Percentiles rank a stretch among this genome's conserved stretches.
Conservation (phyloP, 2,329 filamentous ascomycete genomes). For the Pseudocercospora fuligena region DNA sequence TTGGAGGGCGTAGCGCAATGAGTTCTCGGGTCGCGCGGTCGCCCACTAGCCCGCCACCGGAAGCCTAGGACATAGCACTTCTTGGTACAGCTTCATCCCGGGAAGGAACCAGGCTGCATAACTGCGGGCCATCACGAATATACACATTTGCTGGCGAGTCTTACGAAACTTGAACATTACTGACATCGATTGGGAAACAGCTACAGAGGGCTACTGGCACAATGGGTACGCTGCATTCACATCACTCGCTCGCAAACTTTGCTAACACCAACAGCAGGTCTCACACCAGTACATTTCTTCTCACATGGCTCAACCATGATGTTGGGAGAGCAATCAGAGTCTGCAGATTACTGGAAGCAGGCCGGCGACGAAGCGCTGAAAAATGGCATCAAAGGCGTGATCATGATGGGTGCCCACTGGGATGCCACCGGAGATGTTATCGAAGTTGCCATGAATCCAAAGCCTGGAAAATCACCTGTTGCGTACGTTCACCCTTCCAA, state of each 20-base stretch:
- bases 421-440: conserved; percentile 61
- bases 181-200: neutral
- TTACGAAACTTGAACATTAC: neutral
- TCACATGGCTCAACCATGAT: conserved; percentile 75
- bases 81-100: no score
- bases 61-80: conserved; percentile 4
- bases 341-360: conserved; percentile 68
- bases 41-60: conserved; percentile 2
- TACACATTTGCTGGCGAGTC: no score
- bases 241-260: neutral
- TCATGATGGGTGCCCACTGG: conserved; percentile 76
- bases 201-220: neutral
- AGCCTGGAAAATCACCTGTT: conserved; percentile 65
- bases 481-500: conserved; percentile 70
- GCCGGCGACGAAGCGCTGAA: conserved; percentile 67
- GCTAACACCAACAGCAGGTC: conserved; percentile 16
- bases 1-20: no score
- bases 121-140: no score
- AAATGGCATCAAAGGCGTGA: conserved; percentile 63
- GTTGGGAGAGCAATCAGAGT: conserved; percentile 67
- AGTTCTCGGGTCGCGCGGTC: no score
- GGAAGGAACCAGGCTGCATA: no score
- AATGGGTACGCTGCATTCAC: conserved; percentile 2
- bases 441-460: conserved; percentile 65
- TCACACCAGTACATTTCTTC: conserved; percentile 68